Evolutionary conservation across 1,139 yeast species (phyloP).

Genomic region (Scheffersomyces lignicola): DNA sequence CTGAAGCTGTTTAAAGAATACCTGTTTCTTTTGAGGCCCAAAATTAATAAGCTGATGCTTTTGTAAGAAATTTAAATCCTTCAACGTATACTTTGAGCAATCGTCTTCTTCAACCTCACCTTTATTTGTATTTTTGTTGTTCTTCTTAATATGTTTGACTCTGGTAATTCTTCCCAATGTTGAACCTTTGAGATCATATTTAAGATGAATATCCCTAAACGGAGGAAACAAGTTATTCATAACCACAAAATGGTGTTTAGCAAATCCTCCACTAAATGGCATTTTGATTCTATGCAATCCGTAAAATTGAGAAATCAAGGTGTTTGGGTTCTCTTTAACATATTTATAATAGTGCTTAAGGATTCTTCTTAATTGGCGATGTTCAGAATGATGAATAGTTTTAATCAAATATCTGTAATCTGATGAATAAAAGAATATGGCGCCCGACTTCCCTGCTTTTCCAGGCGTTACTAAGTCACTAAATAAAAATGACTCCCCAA

Average conservation of each 20-base stretch:
- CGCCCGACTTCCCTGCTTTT: constrained; percentile 79
- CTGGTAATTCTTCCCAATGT: constrained; percentile 76
- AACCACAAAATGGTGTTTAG: constrained; percentile 89
- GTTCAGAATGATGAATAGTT: constrained; percentile 93
- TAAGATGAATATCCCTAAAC: constrained; percentile 79
- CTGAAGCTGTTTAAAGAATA: constrained; percentile 67
- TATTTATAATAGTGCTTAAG: constrained; percentile 78
- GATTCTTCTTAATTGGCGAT: constrained; percentile 73
- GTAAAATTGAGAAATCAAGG: constrained; percentile 88
- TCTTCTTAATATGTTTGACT: constrained; percentile 13
- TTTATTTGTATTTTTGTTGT: not conserved
- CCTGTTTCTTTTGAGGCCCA: constrained; percentile 66
- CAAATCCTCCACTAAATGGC: constrained; percentile 60
- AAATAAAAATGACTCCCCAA: constrained; percentile 89
- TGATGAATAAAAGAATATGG: constrained; percentile 91
- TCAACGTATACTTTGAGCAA: constrained; percentile 50
- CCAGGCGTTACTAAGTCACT: constrained; percentile 96
- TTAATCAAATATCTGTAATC: constrained; percentile 94
- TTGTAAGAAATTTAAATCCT: constrained; percentile 88
- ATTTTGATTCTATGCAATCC: constrained; percentile 93
- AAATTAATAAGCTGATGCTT: constrained; percentile 60
- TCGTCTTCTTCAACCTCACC: constrained; percentile 24
- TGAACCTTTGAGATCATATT: constrained; percentile 93
- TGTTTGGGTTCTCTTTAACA: constrained; percentile 81
- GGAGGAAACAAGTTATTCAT: constrained; percentile 98